Evolutionary conservation across 306 rosid genomes (phyloP).

Genomic region (Vigna nakashimae): DNA sequence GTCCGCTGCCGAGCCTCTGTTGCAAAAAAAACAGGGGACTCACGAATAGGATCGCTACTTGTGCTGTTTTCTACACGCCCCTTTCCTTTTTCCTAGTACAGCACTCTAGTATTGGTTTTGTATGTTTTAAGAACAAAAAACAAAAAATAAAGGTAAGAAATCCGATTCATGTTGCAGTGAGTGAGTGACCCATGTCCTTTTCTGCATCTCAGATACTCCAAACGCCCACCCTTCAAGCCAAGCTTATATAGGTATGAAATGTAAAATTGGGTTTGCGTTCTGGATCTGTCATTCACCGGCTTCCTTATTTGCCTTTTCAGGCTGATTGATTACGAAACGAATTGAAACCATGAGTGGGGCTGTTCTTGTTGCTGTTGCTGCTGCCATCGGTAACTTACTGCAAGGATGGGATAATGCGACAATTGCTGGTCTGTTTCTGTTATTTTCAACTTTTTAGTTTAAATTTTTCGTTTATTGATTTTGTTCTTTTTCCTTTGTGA

Average conservation of each 20-base stretch:
- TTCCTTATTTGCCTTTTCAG: conserved; percentile 34
- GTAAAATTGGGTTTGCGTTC: conserved; percentile 31
- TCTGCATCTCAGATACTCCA: conserved; percentile 31
- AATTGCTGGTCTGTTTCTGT: conserved; percentile 58
- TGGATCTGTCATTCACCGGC: conserved; percentile 39
- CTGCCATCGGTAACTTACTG: conserved; percentile 81
- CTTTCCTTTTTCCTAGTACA: conserved; percentile 16
- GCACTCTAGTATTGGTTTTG: neutral
- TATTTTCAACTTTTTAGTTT: neutral
- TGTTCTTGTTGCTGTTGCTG: conserved; percentile 80
- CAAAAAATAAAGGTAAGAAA: neutral
- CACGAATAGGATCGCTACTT: conserved; percentile 42
- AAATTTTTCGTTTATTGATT: neutral
- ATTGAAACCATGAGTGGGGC: conserved; percentile 70
- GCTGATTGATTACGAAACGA: conserved; percentile 41
- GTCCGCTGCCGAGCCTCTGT: conserved; percentile 51
- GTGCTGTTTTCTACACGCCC: conserved; percentile 25
- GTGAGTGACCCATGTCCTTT: conserved; percentile 39
- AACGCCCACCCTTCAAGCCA: conserved; percentile 19
- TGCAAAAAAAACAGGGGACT: conserved; percentile 33
- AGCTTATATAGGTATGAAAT: conserved; percentile 40
- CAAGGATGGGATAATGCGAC: conserved; percentile 99
- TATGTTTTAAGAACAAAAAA: conserved; percentile 5
- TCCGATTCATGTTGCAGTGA: conserved; percentile 24
- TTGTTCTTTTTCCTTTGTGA: neutral